Evolutionary conservation across 495 filamentous ascomycete genomes (phyloP).

Genomic region (Evansstolkia leycettana): DNA sequence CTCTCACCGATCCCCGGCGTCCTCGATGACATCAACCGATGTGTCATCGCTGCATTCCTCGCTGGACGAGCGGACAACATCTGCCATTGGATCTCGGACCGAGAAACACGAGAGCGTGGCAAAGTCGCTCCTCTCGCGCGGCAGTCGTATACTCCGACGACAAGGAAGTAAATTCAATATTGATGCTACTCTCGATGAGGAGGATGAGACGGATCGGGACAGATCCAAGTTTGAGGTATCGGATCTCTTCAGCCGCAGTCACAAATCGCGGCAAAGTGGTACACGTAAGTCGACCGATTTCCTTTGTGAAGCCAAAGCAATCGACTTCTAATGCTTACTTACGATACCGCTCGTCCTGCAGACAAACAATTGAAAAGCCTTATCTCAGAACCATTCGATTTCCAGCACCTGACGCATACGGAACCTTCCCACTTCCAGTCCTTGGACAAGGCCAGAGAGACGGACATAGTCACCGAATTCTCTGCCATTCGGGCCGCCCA

Average conservation of each 20-base stretch:
- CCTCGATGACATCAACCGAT: slow-evolving; percentile 29
- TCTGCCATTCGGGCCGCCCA: slow-evolving; percentile 58
- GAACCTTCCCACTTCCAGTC: slow-evolving; percentile 49
- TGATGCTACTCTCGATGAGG: slow-evolving; percentile 34
- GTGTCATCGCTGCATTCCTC: slow-evolving; percentile 11
- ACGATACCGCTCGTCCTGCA: slow-evolving; percentile 1
- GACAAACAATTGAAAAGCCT: slow-evolving; percentile 30
- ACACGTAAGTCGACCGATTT: slow-evolving; percentile 18
- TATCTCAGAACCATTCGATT: slow-evolving; percentile 80
- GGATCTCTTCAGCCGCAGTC: slow-evolving; percentile 21
- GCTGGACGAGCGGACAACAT: slow-evolving; percentile 22
- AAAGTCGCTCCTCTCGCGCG: slow-evolving; percentile 32
- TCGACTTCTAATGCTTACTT: background rate
- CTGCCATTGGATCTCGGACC: slow-evolving; percentile 16
- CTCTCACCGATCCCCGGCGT: slow-evolving; percentile 25
- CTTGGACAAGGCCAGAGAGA: slow-evolving; percentile 41
- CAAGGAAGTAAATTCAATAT: slow-evolving; percentile 41
- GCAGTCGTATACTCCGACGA: slow-evolving; percentile 39
- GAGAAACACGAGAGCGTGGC: slow-evolving; percentile 29
- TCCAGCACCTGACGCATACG: slow-evolving; percentile 77
- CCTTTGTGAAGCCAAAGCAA: background rate
- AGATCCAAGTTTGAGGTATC: slow-evolving; percentile 23
- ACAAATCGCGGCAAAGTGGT: slow-evolving; percentile 17
- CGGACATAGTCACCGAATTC: slow-evolving; percentile 54
- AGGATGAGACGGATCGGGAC: slow-evolving; percentile 26